Base-by-base conservation (phyloP, 345 rosid genomes). In the Capsella bursapastoris region DNA sequence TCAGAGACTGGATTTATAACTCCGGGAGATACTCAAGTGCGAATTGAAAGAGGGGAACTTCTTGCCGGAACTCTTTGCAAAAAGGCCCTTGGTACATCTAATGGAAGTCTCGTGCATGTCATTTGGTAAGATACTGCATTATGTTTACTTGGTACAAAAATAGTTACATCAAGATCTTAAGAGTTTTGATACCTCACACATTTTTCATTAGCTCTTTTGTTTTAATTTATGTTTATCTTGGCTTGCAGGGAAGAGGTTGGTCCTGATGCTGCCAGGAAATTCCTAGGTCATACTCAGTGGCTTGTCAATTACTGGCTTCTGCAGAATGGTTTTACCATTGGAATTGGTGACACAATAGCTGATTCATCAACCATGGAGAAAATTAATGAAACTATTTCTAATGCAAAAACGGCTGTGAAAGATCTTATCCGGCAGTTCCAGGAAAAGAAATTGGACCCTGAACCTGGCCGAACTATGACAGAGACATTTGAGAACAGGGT, bases 271-370 rank as follows among this genome's bases (percentile, higher is more conserved):
- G 99, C 99, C 60, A 89, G 99, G 69, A 94, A 92, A 71, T 94
- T 94, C 82, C 88, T 94, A 72, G 99, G 99, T 43, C 99, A 94
- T 73, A 94, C 99, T 6, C 99, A 94, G 71, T 94, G 99, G 99
- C 99, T 94, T 81, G 99, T 94, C 64, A 94, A 94, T 68, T 94
- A 94, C 81, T 94, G 99, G 99, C 93, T 94, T 77, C 81, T 94
- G 80, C 99, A 94, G 82, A 80, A 94, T 70, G 97, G 78, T 79
- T 94, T 94, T 81, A 94, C 96, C 76, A 94, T 94, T 72, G 99
- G 99, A 15, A 94, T 94, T 77, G 99, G 97, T 58, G 99, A 94
- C 83, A 94, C 99, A 11, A 94, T 94, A 75, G 99, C 99, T 65
- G 99, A 94, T 82, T 95, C 97, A 34, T 65, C 87, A 32, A 94